phyloP scores from a whole-genome alignment of 208 protist genomes.

The Leishmania lainsoni region DNA sequence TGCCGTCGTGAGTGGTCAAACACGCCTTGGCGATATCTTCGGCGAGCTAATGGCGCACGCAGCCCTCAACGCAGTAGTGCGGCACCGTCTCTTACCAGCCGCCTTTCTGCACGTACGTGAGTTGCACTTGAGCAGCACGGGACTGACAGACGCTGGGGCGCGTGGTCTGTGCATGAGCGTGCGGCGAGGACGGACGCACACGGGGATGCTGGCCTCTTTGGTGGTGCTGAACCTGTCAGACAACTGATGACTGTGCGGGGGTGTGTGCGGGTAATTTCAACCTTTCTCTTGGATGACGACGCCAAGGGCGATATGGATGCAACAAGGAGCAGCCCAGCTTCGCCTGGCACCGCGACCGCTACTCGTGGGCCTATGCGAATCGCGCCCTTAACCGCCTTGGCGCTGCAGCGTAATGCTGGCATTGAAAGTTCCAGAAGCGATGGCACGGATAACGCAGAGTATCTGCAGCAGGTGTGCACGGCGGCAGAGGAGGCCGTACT shows the following conservation, averaged over 20 bases:
- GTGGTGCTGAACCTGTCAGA: conserved; percentile 62
- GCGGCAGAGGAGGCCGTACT: conserved; percentile 23
- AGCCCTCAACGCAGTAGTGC: conserved; percentile 51
- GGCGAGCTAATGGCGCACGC: conserved; percentile 74
- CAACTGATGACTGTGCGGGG: conserved; percentile 63
- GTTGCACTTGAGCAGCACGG: conserved; percentile 59
- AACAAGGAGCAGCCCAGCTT: not conserved
- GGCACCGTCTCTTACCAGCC: conserved; percentile 31
- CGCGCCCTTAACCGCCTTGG: conserved; percentile 20
- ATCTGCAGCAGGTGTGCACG: conserved; percentile 29
- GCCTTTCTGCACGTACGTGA: conserved; percentile 61
- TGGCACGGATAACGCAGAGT: conserved; percentile 16
- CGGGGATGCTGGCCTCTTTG: conserved; percentile 52
- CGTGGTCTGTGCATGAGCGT: conserved; percentile 51
- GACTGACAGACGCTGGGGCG: conserved; percentile 65
- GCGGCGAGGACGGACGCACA: conserved; percentile 21
- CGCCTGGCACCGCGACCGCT: not conserved
- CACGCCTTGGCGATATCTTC: conserved; percentile 66
- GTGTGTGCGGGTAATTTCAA: conserved; percentile 48
- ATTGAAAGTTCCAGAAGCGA: conserved; percentile 14
- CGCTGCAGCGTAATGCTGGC: conserved; percentile 59
- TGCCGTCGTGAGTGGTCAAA: conserved; percentile 41
- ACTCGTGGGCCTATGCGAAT: conserved; percentile 9
- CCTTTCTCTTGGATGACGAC: conserved; percentile 50
- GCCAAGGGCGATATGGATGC: not conserved